These are phyloP conservation scores for Sugiyamaella grinbergsii DNA, from an alignment of 1,139 yeast species.

Conservation along the genomic window DNA sequence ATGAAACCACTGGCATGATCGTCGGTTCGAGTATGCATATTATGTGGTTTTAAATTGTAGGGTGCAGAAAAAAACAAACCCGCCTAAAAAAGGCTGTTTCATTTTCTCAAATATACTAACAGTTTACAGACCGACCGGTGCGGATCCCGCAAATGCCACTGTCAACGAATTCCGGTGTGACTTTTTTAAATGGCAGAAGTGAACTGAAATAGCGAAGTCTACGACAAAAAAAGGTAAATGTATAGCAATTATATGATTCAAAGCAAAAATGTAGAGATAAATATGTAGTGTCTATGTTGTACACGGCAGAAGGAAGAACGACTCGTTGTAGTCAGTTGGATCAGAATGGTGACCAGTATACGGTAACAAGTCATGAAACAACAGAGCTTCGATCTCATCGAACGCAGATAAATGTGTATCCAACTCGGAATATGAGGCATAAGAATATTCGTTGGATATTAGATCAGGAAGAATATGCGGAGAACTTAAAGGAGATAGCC, in stretches of 20 bases:
- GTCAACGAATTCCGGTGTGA: conserved; percentile 40
- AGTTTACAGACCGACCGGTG: conserved; percentile 5
- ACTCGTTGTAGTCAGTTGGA: background rate
- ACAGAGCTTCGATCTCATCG: background rate
- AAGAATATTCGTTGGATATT: no score
- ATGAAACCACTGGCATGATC: background rate
- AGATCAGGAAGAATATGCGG: background rate
- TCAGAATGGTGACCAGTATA: background rate
- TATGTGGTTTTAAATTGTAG: background rate
- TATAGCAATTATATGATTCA: no score
- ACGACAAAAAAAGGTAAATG: no score
- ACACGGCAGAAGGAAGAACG: background rate
- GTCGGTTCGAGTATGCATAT: background rate
- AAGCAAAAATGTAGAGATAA: no score
- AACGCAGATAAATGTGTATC: background rate
- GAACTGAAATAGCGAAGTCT: background rate
- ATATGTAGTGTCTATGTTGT: background rate
- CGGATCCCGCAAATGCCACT: conserved; percentile 4
- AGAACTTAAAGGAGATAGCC: background rate
- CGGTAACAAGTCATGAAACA: background rate
- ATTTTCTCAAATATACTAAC: no score
- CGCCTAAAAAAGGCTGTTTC: no score
- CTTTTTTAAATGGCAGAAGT: conserved; percentile 42
- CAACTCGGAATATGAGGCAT: no score
- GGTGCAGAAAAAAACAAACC: background rate